These are phyloP conservation scores for Tuber indicum DNA, from an alignment of 495 filamentous ascomycete genomes.

Conservation along the genomic window DNA sequence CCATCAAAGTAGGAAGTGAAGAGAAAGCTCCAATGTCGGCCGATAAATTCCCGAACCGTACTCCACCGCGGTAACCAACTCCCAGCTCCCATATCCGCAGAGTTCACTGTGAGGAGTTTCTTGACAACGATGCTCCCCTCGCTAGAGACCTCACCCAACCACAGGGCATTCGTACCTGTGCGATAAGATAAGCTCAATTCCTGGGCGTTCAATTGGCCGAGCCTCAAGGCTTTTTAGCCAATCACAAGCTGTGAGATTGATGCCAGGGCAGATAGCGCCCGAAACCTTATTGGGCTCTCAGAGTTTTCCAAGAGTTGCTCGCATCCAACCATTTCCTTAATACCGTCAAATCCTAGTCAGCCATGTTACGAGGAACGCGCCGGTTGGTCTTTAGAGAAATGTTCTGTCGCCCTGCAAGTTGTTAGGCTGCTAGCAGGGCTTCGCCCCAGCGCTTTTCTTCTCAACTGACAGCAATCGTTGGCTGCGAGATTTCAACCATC, in stretches of 20 bases:
- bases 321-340: not conserved
- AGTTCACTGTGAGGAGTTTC: not conserved
- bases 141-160: not conserved
- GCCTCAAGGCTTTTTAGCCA: not conserved
- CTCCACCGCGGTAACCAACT: not conserved
- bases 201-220: not conserved
- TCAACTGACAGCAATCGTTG: not conserved
- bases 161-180: not conserved
- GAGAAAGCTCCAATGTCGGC: not conserved
- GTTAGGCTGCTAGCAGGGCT: not conserved
- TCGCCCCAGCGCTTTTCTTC: not conserved
- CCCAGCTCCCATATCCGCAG: not conserved
- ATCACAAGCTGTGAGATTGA: not conserved
- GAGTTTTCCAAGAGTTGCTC: not conserved
- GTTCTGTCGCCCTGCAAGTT: not conserved
- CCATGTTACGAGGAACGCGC: not conserved
- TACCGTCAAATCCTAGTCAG: not conserved
- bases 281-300: not conserved
- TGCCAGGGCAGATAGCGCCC: not conserved
- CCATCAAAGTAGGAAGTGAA: not conserved
- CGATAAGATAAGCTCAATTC: conserved; percentile 3
- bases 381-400: not conserved
- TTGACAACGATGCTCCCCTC: not conserved
- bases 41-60: not conserved
- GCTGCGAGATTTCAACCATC: not conserved